Percentiles rank a stretch among this genome's conserved stretches.
Evolutionary conservation across 2,329 filamentous ascomycete species (phyloP).

Genomic region (Curvularia sp.): DNA sequence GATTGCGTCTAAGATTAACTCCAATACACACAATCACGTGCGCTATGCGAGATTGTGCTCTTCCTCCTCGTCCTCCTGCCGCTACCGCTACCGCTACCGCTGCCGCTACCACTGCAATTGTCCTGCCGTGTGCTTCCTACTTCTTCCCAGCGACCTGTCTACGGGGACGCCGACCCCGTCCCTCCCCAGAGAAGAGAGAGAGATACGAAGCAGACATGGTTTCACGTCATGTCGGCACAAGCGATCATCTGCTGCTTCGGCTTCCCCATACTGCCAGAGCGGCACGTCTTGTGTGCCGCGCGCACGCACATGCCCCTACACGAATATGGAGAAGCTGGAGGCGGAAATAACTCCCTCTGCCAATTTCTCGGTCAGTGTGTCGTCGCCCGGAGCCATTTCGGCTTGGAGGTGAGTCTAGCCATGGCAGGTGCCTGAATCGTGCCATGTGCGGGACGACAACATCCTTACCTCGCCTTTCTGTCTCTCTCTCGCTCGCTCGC

Average conservation of each 20-base stretch:
- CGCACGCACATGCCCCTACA: neutral
- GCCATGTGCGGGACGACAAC: constrained; percentile 21
- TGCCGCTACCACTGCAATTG: neutral
- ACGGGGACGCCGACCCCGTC: constrained; percentile 11
- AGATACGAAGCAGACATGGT: neutral
- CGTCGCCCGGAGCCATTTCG: constrained; percentile 9
- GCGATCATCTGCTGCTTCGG: neutral
- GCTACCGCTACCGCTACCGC: too few species aligned
- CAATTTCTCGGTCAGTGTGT: neutral
- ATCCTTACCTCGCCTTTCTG: constrained; percentile 7
- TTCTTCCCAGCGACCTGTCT: constrained; percentile 15
- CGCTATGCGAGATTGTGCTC: constrained; percentile 1
- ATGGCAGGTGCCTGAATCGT: constrained; percentile 14
- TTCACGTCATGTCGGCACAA: constrained; percentile 10
- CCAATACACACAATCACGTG: neutral
- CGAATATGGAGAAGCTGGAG: constrained; percentile 1
- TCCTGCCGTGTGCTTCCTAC: constrained; percentile 6
- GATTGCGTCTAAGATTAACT: constrained; percentile 11
- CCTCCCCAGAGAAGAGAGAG: neutral
- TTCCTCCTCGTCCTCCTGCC: constrained; percentile 3
- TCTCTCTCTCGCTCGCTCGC: constrained; percentile 13
- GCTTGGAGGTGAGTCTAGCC: constrained; percentile 10
- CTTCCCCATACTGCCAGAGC: constrained; percentile 7
- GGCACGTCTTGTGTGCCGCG: constrained; percentile 2
- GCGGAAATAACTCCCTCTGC: neutral